A percentile compares a stretch with the other conserved stretches of the same genome.
phyloP scores from a whole-genome alignment of 495 filamentous ascomycete species.

The Jackrogersella multiformis region DNA sequence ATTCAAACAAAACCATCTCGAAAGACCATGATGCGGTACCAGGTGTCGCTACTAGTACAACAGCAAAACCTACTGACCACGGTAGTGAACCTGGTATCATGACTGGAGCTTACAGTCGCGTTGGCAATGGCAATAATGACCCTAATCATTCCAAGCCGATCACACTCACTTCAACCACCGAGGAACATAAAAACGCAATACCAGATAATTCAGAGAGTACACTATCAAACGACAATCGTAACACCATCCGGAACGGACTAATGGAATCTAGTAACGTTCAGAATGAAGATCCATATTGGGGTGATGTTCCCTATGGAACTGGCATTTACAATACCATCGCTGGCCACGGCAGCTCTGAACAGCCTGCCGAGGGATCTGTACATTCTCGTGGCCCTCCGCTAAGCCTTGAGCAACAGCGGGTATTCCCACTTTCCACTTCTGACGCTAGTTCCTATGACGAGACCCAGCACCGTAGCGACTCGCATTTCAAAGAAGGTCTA shows the following conservation, averaged over 20 bases:
- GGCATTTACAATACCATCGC: slow-evolving; percentile 54
- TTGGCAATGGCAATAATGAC: slow-evolving; percentile 2
- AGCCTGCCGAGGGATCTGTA: slow-evolving; percentile 13
- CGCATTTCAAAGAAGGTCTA: slow-evolving; percentile 18
- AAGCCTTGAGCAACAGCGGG: slow-evolving; percentile 45
- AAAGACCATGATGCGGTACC: not conserved
- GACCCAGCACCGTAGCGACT: slow-evolving; percentile 19
- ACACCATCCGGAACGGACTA: slow-evolving; percentile 26
- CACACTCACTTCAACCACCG: not conserved
- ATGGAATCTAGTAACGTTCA: slow-evolving; percentile 18
- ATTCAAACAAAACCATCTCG: not conserved
- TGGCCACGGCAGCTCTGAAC: slow-evolving; percentile 53
- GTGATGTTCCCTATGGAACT: slow-evolving; percentile 47
- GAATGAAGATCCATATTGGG: slow-evolving; percentile 52
- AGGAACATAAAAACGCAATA: not conserved
- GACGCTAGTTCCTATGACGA: slow-evolving; percentile 37
- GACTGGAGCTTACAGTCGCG: slow-evolving; percentile 36
- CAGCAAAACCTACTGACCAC: not conserved
- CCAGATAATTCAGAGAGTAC: not conserved
- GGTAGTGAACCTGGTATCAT: slow-evolving; percentile 33
- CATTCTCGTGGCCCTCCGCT: slow-evolving; percentile 6
- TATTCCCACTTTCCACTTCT: slow-evolving; percentile 31
- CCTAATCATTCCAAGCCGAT: not conserved
- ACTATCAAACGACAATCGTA: not conserved
- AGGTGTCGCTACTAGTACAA: not conserved